These are phyloP conservation scores for Leptomonas seymouri DNA, from an alignment of 208 protist genomes.

Conservation along the genomic window DNA sequence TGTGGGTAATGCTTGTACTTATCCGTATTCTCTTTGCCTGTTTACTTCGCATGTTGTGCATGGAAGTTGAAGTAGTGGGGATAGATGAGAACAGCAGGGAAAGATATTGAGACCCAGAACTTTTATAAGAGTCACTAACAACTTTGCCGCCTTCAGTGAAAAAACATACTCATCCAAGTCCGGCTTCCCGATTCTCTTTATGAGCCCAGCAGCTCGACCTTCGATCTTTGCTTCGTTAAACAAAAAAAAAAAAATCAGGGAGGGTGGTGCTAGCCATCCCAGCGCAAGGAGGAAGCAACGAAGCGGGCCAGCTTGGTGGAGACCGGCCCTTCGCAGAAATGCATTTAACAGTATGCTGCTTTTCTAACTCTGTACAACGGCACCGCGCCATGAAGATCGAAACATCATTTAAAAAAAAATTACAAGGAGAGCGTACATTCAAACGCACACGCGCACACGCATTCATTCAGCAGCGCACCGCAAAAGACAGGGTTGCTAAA, in stretches of 20 bases:
- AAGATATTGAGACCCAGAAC: neutral
- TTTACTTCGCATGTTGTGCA: neutral
- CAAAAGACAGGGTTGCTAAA: neutral
- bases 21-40: neutral
- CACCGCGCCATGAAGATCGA: neutral
- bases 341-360: no score
- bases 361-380: constrained; percentile 1
- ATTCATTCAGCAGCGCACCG: no score
- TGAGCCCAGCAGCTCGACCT: no score
- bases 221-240: no score
- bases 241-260: no score
- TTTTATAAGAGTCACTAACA: no score
- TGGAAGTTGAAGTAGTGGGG: neutral
- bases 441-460: neutral
- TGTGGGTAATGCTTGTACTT: no score
- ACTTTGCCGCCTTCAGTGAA: no score
- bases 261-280: neutral
- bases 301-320: no score
- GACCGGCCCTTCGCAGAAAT: no score
- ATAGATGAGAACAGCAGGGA: neutral
- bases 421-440: neutral
- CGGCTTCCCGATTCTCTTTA: no score
- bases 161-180: no score
- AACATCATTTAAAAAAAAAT: neutral
- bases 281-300: neutral